phyloP scores from a whole-genome alignment of 129 eudicot genomes.

The Kitagawia praeruptora region DNA sequence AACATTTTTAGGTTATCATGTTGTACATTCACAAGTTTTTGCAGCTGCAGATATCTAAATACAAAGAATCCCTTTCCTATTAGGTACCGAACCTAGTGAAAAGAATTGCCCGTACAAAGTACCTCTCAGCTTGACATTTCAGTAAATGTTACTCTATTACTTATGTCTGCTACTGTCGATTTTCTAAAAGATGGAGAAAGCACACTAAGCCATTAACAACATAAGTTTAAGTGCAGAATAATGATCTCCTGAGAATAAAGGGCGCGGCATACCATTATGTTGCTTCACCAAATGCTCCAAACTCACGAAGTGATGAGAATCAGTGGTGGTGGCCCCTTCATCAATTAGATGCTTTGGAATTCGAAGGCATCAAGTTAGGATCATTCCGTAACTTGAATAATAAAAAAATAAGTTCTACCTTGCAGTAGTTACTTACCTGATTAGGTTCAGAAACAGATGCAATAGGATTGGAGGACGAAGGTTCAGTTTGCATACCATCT shows the following conservation, averaged over 20 bases:
- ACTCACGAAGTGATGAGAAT: constrained; percentile 16
- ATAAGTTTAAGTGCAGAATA: background rate
- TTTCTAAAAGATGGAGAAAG: background rate
- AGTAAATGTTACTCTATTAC: background rate
- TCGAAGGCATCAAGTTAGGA: background rate
- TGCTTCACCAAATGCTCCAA: constrained; percentile 18
- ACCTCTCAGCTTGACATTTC: background rate
- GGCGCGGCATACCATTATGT: constrained; percentile 16
- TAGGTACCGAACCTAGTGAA: background rate
- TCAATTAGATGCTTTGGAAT: constrained; percentile 28
- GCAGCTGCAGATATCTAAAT: background rate
- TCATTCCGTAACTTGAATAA: background rate
- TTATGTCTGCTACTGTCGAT: background rate
- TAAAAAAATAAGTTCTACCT: background rate
- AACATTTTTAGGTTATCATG: background rate
- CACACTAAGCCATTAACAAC: background rate
- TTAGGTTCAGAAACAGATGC: constrained; percentile 27
- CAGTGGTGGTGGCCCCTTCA: constrained; percentile 26
- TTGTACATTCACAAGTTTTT: background rate
- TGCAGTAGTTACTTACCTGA: constrained; percentile 30
- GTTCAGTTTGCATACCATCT: constrained; percentile 21
- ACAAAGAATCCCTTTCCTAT: background rate
- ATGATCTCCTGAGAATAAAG: constrained; percentile 4
- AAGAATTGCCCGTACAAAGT: background rate
- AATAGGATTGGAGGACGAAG: constrained; percentile 21